These are phyloP conservation scores for Aspergillus arachidicola DNA, from an alignment of 2,329 filamentous ascomycete genomes.

Conservation along the genomic window DNA sequence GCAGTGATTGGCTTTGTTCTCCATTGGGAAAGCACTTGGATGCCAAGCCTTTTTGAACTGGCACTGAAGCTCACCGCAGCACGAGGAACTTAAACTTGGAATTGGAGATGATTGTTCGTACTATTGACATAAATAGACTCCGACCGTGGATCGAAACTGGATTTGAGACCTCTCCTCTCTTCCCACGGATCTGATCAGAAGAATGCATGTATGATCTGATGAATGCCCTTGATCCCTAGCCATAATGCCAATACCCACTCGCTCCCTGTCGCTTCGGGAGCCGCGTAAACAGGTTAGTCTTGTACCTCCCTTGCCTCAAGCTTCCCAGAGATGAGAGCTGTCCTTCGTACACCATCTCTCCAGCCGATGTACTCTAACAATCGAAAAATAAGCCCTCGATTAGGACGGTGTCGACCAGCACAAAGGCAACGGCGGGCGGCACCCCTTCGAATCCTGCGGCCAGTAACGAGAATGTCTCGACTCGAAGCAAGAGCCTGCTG, in stretches of 20 bases:
- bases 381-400: constrained; percentile 20
- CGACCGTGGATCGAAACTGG: not conserved
- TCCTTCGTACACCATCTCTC: not conserved
- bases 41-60: not conserved
- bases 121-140: not conserved
- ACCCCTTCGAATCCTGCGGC: constrained; percentile 12
- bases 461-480: constrained; percentile 22
- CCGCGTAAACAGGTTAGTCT: constrained; percentile 35
- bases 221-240: not conserved
- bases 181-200: not conserved
- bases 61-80: not conserved
- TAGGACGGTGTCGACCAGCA: constrained; percentile 16
- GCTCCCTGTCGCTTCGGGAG: constrained; percentile 39
- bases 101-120: not conserved
- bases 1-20: too few relatives aligned
- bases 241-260: constrained; percentile 45
- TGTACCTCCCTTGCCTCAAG: constrained; percentile 14
- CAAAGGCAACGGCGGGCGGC: constrained; percentile 9
- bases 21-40: not conserved
- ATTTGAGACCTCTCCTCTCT: not conserved
- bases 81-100: not conserved
- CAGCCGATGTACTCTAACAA: not conserved
- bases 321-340: not conserved
- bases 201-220: not conserved
- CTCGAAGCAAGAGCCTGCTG: constrained; percentile 34